Evolutionary conservation across 352 stramenopile species (phyloP).

Genomic region (Phytophthora cryptogea): DNA sequence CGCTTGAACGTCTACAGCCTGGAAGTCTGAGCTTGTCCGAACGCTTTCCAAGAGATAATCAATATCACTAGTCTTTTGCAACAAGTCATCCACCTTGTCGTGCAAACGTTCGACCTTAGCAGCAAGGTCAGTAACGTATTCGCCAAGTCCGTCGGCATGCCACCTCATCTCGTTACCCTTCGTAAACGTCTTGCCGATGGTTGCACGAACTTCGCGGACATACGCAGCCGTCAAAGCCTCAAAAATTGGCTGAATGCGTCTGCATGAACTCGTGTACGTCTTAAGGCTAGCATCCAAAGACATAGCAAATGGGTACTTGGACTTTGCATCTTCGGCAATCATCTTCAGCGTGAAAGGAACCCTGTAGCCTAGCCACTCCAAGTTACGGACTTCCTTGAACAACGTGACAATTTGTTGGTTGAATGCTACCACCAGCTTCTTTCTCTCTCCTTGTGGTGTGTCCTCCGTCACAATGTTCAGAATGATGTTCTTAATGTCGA

Average conservation of each 20-base stretch:
- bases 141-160: slow-evolving; percentile 85
- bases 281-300: slow-evolving; percentile 96
- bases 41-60: slow-evolving; percentile 90
- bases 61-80: slow-evolving; percentile 93
- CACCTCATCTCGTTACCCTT: slow-evolving; percentile 90
- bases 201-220: slow-evolving; percentile 81
- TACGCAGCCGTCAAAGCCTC: slow-evolving; percentile 74
- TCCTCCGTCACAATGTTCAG: slow-evolving; percentile 89
- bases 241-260: slow-evolving; percentile 85
- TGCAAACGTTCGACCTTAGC: slow-evolving; percentile 96
- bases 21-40: slow-evolving; percentile 59
- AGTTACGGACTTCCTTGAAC: slow-evolving; percentile 98
- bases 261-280: slow-evolving; percentile 89
- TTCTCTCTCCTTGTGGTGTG: slow-evolving; percentile 65
- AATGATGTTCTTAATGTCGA: slow-evolving; percentile 92
- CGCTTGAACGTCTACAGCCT: slow-evolving; percentile 45
- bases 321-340: slow-evolving; percentile 96
- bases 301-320: slow-evolving; percentile 97
- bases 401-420: slow-evolving; percentile 98
- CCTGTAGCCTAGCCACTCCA: slow-evolving; percentile 98
- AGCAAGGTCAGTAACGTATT: slow-evolving; percentile 89
- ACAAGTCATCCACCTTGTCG: slow-evolving; percentile 97
- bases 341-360: slow-evolving; percentile 96
- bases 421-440: slow-evolving; percentile 92
- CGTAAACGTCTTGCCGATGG: slow-evolving; percentile 89